Evolutionary conservation across 176 grass and related monocot genomes (phyloP).

Genomic region (Aegilops sharonensis): DNA sequence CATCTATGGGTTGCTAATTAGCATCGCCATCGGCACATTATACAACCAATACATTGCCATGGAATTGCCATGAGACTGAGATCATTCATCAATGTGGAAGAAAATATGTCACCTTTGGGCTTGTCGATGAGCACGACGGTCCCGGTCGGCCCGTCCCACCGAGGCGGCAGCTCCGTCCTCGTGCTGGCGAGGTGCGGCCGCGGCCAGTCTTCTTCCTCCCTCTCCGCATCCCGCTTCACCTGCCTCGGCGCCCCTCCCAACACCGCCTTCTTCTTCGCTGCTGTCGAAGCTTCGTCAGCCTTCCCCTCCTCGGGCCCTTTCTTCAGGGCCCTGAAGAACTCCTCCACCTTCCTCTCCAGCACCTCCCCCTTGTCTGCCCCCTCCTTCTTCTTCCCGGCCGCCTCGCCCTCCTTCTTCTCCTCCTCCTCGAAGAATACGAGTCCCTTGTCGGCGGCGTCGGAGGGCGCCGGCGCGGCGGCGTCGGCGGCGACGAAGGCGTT

Average conservation of each 20-base stretch:
- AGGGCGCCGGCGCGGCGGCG: not conserved
- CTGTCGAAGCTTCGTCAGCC: not conserved
- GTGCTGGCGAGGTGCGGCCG: constrained; percentile 61
- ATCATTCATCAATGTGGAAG: not conserved
- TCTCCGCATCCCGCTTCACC: constrained; percentile 13
- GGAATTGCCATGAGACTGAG: not conserved
- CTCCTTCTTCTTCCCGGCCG: not conserved
- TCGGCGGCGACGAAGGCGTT: constrained; percentile 73
- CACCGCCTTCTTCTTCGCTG: constrained; percentile 11
- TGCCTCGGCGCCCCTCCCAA: not conserved
- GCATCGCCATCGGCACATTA: not conserved
- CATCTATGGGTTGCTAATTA: not conserved
- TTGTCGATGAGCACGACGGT: constrained; percentile 91
- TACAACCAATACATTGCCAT: not conserved
- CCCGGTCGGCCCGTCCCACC: constrained; percentile 75
- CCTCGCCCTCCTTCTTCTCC: constrained; percentile 11
- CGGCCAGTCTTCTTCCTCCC: constrained; percentile 36
- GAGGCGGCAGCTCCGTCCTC: constrained; percentile 79
- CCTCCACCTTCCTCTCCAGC: constrained; percentile 87
- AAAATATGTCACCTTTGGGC: constrained; percentile 62
- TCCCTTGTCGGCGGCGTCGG: constrained; percentile 40
- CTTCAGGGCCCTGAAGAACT: constrained; percentile 87
- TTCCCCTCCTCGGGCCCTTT: constrained; percentile 42
- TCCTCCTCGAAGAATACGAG: constrained; percentile 96
- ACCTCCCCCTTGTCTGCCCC: constrained; percentile 40